A percentile compares a stretch with the other conserved stretches of the same genome.
These are phyloP conservation scores for Colletotrichum tamarilloi DNA, from an alignment of 2,329 filamentous ascomycete species.

Conservation along the genomic window DNA sequence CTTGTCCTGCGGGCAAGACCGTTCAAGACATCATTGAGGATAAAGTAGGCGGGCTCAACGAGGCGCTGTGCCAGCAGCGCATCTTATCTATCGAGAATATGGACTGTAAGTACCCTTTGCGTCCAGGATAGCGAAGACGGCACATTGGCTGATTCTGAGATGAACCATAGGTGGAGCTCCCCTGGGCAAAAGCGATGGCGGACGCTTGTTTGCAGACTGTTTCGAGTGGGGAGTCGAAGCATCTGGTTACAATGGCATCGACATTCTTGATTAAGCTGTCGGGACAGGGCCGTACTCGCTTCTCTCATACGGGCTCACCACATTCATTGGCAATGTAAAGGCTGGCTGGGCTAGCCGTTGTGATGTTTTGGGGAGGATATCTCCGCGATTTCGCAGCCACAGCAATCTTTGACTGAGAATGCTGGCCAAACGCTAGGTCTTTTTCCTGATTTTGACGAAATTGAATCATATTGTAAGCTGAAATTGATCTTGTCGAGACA, in stretches of 20 bases:
- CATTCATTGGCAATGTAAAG: not conserved
- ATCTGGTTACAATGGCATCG: slow-evolving; percentile 19
- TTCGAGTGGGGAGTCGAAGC: slow-evolving; percentile 32
- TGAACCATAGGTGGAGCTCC: slow-evolving; percentile 9
- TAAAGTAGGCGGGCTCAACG: not conserved
- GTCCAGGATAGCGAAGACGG: too few species aligned
- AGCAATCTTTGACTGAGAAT: not conserved
- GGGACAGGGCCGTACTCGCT: not conserved
- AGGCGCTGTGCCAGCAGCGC: not conserved
- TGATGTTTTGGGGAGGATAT: not conserved
- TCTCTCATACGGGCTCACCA: not conserved
- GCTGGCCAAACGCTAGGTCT: not conserved
- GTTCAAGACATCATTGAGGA: not conserved
- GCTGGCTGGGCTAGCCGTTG: not conserved
- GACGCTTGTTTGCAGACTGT: slow-evolving; percentile 19
- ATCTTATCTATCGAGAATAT: slow-evolving; percentile 5
- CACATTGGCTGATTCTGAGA: not conserved
- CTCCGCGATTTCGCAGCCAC: not conserved
- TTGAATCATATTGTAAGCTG: not conserved
- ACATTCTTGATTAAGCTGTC: not conserved
- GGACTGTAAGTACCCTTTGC: slow-evolving; percentile 2
- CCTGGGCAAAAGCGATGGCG: not conserved
- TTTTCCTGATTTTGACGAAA: not conserved
- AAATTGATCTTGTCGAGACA: not conserved
- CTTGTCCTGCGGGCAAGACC: not conserved